These are phyloP conservation scores for Trichoderma sp. DNA, from an alignment of 2,329 filamentous ascomycete species.

Conservation along the genomic window DNA sequence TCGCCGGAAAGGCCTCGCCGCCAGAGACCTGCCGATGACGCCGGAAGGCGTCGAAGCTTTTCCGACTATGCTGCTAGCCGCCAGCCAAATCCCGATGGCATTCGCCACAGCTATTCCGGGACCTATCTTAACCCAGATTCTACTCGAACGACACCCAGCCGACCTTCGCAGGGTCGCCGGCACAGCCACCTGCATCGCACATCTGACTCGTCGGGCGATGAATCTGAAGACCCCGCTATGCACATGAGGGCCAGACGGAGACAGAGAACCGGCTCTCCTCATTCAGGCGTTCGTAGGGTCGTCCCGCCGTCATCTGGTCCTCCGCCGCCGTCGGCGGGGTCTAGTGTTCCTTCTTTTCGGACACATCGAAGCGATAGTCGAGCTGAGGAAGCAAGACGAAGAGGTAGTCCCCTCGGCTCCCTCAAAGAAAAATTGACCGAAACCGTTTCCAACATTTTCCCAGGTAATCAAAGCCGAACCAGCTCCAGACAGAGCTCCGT, in stretches of 20 bases:
- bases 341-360: slow-evolving; percentile 37
- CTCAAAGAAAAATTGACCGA: slow-evolving; percentile 51
- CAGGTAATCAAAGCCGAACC: slow-evolving; percentile 44
- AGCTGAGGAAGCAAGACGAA: slow-evolving; percentile 43
- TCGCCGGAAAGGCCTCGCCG: slow-evolving; percentile 44
- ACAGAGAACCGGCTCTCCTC: slow-evolving; percentile 36
- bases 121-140: slow-evolving; percentile 44
- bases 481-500: slow-evolving; percentile 42
- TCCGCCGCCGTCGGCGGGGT: slow-evolving; percentile 37
- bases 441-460: slow-evolving; percentile 50
- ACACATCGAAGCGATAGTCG: slow-evolving; percentile 43
- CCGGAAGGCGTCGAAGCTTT: slow-evolving; percentile 54
- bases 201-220: slow-evolving; percentile 49
- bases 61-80: slow-evolving; percentile 53
- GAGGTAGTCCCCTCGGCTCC: slow-evolving; percentile 45
- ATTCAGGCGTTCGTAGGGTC: slow-evolving; percentile 42
- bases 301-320: slow-evolving; percentile 38
- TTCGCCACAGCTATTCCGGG: slow-evolving; percentile 36
- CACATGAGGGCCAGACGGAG: slow-evolving; percentile 37
- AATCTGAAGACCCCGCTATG: slow-evolving; percentile 35
- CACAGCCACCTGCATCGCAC: slow-evolving; percentile 56
- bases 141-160: slow-evolving; percentile 37
- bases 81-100: slow-evolving; percentile 38
- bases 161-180: slow-evolving; percentile 44
- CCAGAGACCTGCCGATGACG: slow-evolving; percentile 47